phyloP scores from a whole-genome alignment of 129 eudicot species.

The sunflower (Helianthus annuus) region HanXRQr2.0-SUNRISE NC_035449.2:34023717-34024216 shows the following conservation, averaged over 20 bases:
- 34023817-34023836: constrained; percentile 1
- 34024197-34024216: no score
- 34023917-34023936: not conserved
- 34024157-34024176: no score
- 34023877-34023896: constrained; percentile 22
- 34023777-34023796: not conserved
- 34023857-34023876: constrained; percentile 37
- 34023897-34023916: constrained; percentile 23
- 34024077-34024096: no score
- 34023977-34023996: not conserved
- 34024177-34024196: no score
- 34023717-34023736: not conserved
- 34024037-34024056: no score
- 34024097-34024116: no score
- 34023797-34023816: not conserved
- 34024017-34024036: not conserved
- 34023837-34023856: not conserved
- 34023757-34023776: not conserved
- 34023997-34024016: not conserved
- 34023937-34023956: not conserved
- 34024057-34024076: no score
- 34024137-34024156: no score
- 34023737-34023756: not conserved
- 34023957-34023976: not conserved
- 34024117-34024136: no score